Conservation (phyloP, 2,329 filamentous ascomycete species). For the Fusarium tupiense region DNA sequence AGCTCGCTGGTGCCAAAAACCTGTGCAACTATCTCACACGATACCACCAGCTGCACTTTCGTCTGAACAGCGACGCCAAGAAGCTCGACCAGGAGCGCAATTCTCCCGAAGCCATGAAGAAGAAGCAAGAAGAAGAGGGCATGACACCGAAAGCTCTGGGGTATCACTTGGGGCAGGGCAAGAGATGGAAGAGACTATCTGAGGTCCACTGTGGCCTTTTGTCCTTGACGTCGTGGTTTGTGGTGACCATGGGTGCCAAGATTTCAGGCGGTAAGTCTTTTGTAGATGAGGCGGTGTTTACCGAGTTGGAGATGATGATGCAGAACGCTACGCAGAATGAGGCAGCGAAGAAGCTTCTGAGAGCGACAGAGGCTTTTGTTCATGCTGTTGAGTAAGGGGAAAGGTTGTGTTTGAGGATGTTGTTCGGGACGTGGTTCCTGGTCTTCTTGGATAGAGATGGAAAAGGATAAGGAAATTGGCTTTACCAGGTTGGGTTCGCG, state of each 20-base stretch:
- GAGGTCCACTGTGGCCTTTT: not conserved
- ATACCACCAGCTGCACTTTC: too few relatives aligned
- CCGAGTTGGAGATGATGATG: not conserved
- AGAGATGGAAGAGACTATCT: not conserved
- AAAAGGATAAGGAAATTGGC: not conserved
- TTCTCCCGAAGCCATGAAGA: too few relatives aligned
- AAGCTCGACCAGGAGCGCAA: too few relatives aligned
- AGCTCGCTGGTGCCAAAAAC: accelerated
- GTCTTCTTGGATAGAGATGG: not conserved
- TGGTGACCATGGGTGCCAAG: not conserved
- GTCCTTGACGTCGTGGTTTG: not conserved
- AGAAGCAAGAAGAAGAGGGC: too few relatives aligned
- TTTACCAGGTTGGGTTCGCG: not conserved
- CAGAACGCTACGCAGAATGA: not conserved
- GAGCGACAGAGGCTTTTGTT: not conserved
- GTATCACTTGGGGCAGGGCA: not conserved
- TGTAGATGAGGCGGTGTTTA: accelerated
- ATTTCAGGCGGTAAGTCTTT: not conserved
- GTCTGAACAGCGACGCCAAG: too few relatives aligned
- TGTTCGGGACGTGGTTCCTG: not conserved
- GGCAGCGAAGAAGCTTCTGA: accelerated
- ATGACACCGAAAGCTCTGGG: too few relatives aligned
- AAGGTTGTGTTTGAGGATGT: not conserved
- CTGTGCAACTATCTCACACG: too few relatives aligned
- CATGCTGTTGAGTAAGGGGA: not conserved